Conservation (phyloP, 306 rosid genomes). For the Morella rubra region DNA sequence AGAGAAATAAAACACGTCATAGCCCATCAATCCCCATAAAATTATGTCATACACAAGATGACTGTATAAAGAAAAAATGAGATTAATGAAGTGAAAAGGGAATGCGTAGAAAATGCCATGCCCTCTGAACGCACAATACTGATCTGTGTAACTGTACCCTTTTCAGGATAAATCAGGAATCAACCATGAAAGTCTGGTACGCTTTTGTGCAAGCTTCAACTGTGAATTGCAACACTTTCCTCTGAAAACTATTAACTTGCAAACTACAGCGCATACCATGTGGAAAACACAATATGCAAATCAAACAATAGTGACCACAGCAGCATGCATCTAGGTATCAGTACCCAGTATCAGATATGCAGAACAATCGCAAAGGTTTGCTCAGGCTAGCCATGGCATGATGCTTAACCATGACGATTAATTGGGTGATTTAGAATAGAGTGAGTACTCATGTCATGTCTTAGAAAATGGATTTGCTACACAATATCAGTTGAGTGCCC, state of each 20-base stretch:
- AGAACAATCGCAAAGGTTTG: not conserved
- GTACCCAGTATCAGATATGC: too few relatives aligned
- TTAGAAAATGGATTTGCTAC: not conserved
- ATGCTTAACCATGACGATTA: not conserved
- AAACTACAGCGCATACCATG: not conserved
- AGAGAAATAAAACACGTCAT: not conserved
- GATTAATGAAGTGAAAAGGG: not conserved
- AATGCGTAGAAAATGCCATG: not conserved
- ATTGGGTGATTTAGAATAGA: not conserved
- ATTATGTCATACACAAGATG: not conserved
- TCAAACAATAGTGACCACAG: not conserved
- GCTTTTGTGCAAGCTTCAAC: not conserved
- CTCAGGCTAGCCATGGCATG: not conserved
- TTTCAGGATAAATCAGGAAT: not conserved
- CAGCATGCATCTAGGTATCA: slow-evolving; percentile 1
- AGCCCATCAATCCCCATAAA: not conserved
- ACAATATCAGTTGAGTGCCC: not conserved
- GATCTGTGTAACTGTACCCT: not conserved
- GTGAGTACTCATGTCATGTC: not conserved
- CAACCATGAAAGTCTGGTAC: not conserved
- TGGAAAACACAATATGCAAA: not conserved
- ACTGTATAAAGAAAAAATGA: not conserved
- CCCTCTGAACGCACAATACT: not conserved
- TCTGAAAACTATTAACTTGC: not conserved
- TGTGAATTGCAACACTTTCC: not conserved